phyloP scores from a whole-genome alignment of 2,329 filamentous ascomycete genomes.

The Xylaria sp. region DNA sequence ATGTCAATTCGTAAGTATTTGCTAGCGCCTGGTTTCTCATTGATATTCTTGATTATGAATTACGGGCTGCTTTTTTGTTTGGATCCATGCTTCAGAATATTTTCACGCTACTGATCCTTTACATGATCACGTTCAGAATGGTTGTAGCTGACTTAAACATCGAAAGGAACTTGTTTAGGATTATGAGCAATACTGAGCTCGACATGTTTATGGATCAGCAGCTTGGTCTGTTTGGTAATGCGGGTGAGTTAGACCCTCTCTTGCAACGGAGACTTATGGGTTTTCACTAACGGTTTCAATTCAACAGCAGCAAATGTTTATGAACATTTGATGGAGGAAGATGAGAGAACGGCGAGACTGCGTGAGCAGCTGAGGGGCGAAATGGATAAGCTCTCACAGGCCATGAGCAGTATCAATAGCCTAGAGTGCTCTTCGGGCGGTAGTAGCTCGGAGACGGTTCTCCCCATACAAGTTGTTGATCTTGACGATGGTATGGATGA shows the following conservation, averaged over 20 bases:
- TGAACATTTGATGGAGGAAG: slow-evolving; percentile 60
- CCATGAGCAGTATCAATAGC: slow-evolving; percentile 57
- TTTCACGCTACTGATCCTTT: background rate
- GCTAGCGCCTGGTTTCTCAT: background rate
- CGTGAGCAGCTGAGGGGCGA: slow-evolving; percentile 57
- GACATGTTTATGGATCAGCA: slow-evolving; percentile 45
- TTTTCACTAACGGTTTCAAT: slow-evolving; percentile 4
- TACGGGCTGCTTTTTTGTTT: background rate
- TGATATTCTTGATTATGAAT: too few species aligned
- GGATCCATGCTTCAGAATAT: background rate
- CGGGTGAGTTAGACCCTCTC: slow-evolving; percentile 43
- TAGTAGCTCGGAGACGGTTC: slow-evolving; percentile 32
- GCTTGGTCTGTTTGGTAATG: slow-evolving; percentile 42
- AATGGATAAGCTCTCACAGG: slow-evolving; percentile 58
- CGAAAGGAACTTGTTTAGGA: slow-evolving; percentile 43
- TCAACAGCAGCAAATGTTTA: slow-evolving; percentile 50
- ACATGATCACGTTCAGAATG: background rate
- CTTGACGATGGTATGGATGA: slow-evolving; percentile 39
- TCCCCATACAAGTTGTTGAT: slow-evolving; percentile 15
- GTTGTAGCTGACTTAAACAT: background rate
- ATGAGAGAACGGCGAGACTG: slow-evolving; percentile 54
- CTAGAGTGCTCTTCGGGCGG: slow-evolving; percentile 53
- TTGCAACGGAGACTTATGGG: background rate
- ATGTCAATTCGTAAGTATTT: slow-evolving; percentile 44
- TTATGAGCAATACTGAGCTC: slow-evolving; percentile 40